These are phyloP conservation scores for Nidula microcarpa DNA, from an alignment of 768 basidiomycete species.

Conservation along the genomic window DNA sequence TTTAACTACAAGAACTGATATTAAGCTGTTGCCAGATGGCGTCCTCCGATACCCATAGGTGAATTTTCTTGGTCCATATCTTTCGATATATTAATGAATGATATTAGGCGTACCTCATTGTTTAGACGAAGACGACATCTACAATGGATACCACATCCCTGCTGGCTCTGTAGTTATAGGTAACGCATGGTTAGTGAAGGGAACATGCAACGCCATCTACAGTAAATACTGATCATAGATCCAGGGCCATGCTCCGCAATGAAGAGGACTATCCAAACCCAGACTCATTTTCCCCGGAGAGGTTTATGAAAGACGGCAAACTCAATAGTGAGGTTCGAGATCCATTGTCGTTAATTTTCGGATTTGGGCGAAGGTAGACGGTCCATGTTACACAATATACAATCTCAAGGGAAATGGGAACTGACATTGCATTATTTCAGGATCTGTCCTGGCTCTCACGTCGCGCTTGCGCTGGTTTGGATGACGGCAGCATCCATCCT, in stretches of 20 bases:
- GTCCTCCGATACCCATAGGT: slow-evolving; percentile 27
- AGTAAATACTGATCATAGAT: neutral
- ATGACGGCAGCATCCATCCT: neutral
- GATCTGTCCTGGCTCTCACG: neutral
- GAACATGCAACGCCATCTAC: neutral
- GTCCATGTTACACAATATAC: too few species aligned
- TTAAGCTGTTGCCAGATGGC: slow-evolving; percentile 14
- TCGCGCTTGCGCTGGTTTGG: neutral
- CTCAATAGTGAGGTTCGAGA: neutral
- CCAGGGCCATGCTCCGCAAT: slow-evolving; percentile 14
- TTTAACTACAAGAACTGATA: neutral
- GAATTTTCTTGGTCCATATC: neutral
- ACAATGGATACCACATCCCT: slow-evolving; percentile 41
- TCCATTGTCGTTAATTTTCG: neutral
- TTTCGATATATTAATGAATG: neutral
- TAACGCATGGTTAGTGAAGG: slow-evolving; percentile 25
- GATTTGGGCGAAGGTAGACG: neutral
- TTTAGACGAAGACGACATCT: slow-evolving; percentile 36
- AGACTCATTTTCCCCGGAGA: slow-evolving; percentile 14
- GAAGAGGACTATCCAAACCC: neutral
- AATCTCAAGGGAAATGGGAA: too few species aligned
- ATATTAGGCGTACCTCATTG: slow-evolving; percentile 26
- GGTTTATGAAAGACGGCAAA: slow-evolving; percentile 10
- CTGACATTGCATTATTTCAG: neutral
- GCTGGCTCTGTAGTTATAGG: slow-evolving; percentile 32